Evolutionary conservation across 140 eudicot genomes (phyloP).

Genomic region (Senecio squalidus): DNA sequence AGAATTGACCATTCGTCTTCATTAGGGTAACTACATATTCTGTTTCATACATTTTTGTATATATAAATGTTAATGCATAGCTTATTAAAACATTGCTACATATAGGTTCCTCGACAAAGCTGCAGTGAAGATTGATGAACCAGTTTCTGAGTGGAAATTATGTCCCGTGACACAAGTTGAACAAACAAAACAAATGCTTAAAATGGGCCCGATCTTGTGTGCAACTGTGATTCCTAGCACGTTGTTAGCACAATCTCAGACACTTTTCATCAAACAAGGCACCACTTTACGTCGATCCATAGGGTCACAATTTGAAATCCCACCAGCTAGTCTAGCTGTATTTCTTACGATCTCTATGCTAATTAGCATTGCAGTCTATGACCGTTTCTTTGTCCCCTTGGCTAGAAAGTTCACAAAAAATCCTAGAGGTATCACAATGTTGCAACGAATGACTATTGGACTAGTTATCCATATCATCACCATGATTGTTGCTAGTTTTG

Average conservation of each 20-base stretch:
- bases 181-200: conserved; percentile 56
- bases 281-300: conserved; percentile 36
- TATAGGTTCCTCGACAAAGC: conserved; percentile 53
- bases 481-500: conserved; percentile 35
- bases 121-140: conserved; percentile 26
- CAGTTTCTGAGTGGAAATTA: conserved; percentile 34
- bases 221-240: conserved; percentile 48
- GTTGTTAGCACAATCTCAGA: conserved; percentile 39
- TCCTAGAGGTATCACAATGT: conserved; percentile 54
- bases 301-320: conserved; percentile 51
- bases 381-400: conserved; percentile 39
- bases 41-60: neutral
- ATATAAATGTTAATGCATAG: neutral
- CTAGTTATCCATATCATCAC: conserved; percentile 33
- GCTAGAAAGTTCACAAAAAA: conserved; percentile 39
- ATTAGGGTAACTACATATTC: conserved; percentile 22
- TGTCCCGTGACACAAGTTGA: conserved; percentile 63
- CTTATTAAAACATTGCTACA: neutral
- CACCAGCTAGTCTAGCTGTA: conserved; percentile 45
- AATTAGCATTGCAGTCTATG: conserved; percentile 37
- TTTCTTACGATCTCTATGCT: conserved; percentile 53
- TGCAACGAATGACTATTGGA: conserved; percentile 54
- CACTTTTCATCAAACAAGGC: conserved; percentile 66
- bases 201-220: conserved; percentile 41
- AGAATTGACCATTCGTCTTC: conserved; percentile 43